phyloP scores from a whole-genome alignment of 2,329 filamentous ascomycete genomes.

The Xylaria sp. region DNA sequence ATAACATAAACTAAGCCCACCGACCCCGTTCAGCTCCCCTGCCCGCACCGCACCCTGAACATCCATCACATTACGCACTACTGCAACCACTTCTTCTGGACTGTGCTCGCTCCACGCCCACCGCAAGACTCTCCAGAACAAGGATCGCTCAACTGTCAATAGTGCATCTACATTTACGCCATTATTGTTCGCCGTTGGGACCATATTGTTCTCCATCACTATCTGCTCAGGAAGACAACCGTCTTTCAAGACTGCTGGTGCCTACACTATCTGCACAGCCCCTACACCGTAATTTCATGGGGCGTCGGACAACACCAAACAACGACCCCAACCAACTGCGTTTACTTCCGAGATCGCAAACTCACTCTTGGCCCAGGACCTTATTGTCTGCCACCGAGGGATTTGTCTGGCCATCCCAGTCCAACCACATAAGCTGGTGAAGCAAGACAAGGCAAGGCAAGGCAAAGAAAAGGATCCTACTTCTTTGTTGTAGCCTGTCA shows the following conservation, averaged over 20 bases:
- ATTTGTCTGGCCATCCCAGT: slow-evolving; percentile 16
- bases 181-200: slow-evolving; percentile 8
- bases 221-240: background rate
- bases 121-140: slow-evolving; percentile 5
- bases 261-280: slow-evolving; percentile 3
- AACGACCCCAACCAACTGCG: background rate
- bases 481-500: slow-evolving; percentile 13
- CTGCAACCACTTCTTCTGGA: slow-evolving; percentile 27
- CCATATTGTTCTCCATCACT: background rate
- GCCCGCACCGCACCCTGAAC: slow-evolving; percentile 19
- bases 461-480: background rate
- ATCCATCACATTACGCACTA: slow-evolving; percentile 20
- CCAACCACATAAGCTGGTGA: slow-evolving; percentile 7
- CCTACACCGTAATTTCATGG: slow-evolving; percentile 29
- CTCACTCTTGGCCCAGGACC: slow-evolving; percentile 10
- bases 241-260: slow-evolving; percentile 2
- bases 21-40: slow-evolving; percentile 3
- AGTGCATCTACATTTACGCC: slow-evolving; percentile 10
- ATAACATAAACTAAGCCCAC: background rate
- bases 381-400: slow-evolving; percentile 4
- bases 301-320: slow-evolving; percentile 8
- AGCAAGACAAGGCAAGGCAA: slow-evolving; percentile 2
- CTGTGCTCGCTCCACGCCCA: slow-evolving; percentile 8
- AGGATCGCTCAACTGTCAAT: slow-evolving; percentile 11
- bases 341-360: slow-evolving; percentile 29